phyloP scores from a whole-genome alignment of 176 grass and related monocot species.

The Panicum miliaceum region DNA sequence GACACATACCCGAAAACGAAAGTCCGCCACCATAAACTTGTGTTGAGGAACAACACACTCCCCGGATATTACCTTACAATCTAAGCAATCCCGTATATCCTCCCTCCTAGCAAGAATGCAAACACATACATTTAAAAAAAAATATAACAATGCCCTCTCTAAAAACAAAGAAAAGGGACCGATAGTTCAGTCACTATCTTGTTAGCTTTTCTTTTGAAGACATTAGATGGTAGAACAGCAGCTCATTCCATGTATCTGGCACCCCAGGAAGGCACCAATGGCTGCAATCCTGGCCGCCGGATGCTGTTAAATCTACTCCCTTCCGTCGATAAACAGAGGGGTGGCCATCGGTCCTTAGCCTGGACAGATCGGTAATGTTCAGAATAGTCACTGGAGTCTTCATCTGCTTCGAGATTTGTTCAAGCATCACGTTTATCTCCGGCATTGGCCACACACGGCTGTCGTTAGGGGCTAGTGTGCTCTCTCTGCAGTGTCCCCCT shows the following conservation, averaged over 20 bases:
- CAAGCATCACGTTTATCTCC: slow-evolving; percentile 63
- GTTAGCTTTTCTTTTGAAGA: background rate
- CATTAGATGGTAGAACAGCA: slow-evolving; percentile 13
- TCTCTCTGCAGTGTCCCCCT: slow-evolving; percentile 82
- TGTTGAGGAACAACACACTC: no score
- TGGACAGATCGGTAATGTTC: slow-evolving; percentile 81
- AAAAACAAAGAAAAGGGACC: background rate
- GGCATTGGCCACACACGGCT: slow-evolving; percentile 46
- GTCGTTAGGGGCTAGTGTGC: slow-evolving; percentile 55
- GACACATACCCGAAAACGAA: no score
- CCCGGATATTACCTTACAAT: no score
- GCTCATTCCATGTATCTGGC: slow-evolving; percentile 25
- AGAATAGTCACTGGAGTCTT: slow-evolving; percentile 71
- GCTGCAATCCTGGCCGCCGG: slow-evolving; percentile 4
- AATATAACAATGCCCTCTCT: background rate
- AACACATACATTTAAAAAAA: background rate
- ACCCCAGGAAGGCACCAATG: slow-evolving; percentile 23
- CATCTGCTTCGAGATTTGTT: slow-evolving; percentile 62
- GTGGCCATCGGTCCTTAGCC: slow-evolving; percentile 79
- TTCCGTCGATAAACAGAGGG: slow-evolving; percentile 77
- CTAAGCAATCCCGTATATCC: no score
- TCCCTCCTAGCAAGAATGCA: no score
- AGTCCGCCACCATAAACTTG: no score
- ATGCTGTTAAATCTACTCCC: background rate
- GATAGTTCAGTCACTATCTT: background rate